Base-by-base conservation (phyloP, 176 grass and related monocot species). In the Raddia guianensis region DNA sequence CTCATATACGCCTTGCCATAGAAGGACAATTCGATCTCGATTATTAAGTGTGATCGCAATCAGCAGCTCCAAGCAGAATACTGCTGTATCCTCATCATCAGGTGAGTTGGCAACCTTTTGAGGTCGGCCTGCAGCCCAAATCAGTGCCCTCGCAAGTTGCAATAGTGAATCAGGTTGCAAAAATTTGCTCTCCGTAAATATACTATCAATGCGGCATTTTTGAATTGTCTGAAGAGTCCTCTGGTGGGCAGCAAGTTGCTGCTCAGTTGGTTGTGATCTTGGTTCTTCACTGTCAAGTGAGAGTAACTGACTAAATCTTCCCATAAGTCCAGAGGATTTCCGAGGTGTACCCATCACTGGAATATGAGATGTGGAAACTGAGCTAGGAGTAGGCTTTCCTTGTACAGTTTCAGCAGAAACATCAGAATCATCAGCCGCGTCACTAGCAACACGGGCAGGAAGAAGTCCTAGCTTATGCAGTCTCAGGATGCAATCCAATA, bases 261-360 rank as follows among this genome's bases (percentile, higher is more conserved):
- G 93, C 64, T 99, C 97, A 48, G 93, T 96, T 79, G 97, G 97
- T 82, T 99, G 90, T 52, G 91, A 91, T 63, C 90, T 94, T 62
- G 93, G 93, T 70, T 99, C 97, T 82, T 99, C 97, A n/a, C 91
- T 93, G 53, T 99, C 97, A 78, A 99, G 93, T 42, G 93, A 99
- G 51, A 99, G 81, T 12, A 99, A 87, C 83, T 99, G 97, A 78
- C 86, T 96, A 91, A 99, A 99, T 76, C 97, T 95, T 18, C 97
- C 97, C 93, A 99, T 99, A 61, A 99, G 86, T 34, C 97, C 97
- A 73, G 97, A 99, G 9, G 97, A 99, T 79, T 92, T 95, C 35
- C 93, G 88, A 76, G 97, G 90, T 0, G 93, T 95, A 37, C 93
- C 97, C 79, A 99, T 91, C 33, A 85, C 89, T 76, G 91, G 97